Conservation (phyloP, 306 rosid genomes). For the Lagenaria siceraria region DNA sequence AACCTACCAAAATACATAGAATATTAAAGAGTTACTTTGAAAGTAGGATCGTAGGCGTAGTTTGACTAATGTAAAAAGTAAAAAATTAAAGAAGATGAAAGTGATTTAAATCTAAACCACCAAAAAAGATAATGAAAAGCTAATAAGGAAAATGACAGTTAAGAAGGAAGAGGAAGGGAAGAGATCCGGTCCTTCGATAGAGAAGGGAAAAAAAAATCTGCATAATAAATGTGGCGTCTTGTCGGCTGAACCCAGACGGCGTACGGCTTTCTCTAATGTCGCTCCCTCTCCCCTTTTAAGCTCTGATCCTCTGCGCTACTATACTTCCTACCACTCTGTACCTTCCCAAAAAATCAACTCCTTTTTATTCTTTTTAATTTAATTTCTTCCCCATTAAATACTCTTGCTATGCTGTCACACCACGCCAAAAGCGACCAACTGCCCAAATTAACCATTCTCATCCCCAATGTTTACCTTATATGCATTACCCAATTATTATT, state of each 20-base stretch:
- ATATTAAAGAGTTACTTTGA: no score
- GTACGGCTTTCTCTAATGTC: background rate
- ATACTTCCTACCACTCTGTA: background rate
- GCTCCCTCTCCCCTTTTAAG: background rate
- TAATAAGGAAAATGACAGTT: background rate
- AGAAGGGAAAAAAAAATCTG: background rate
- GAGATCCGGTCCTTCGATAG: background rate
- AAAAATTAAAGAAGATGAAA: no score
- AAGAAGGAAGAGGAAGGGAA: background rate
- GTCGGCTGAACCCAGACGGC: constrained; percentile 1
- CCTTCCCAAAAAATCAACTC: background rate
- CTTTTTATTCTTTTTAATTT: background rate
- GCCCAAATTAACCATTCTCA: background rate
- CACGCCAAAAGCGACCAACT: background rate
- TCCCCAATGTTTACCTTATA: background rate
- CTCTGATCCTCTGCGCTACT: background rate
- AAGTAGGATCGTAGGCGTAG: no score
- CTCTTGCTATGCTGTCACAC: background rate
- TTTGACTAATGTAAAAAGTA: no score
- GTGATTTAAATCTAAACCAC: background rate
- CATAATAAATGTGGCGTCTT: constrained; percentile 6
- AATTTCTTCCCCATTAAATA: background rate
- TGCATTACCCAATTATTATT: no score
- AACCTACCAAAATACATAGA: no score
- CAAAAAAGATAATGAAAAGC: background rate